A percentile compares a stretch with the other conserved stretches of the same genome.
These are phyloP conservation scores for Sideroxylon spinosum DNA, from an alignment of 179 eudicot species.

Conservation along the genomic window DNA sequence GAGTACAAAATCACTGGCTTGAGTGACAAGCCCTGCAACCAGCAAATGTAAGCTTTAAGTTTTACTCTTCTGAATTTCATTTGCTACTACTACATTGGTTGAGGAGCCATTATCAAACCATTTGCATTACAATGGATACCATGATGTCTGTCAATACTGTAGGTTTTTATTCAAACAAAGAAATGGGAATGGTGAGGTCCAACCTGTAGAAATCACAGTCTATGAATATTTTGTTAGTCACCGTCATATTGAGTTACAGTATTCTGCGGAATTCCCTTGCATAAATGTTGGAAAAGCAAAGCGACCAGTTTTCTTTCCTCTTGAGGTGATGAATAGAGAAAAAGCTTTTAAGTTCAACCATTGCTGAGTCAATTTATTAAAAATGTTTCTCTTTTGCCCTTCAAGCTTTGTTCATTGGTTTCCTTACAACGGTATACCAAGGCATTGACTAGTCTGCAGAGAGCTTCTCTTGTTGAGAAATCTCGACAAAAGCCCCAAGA, in stretches of 20 bases:
- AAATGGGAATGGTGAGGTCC: slow-evolving; percentile 33
- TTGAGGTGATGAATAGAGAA: slow-evolving; percentile 37
- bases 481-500: slow-evolving; percentile 65
- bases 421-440: slow-evolving; percentile 57
- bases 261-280: slow-evolving; percentile 54
- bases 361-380: not conserved
- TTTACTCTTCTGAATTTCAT: no score
- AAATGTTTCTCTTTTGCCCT: not conserved
- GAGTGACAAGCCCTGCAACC: slow-evolving; percentile 45
- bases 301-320: slow-evolving; percentile 47
- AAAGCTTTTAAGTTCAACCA: not conserved
- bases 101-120: no score
- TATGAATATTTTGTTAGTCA: slow-evolving; percentile 51
- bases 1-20: slow-evolving; percentile 46
- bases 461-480: slow-evolving; percentile 56
- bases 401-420: slow-evolving; percentile 49
- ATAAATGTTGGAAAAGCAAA: slow-evolving; percentile 62
- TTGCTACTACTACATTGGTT: no score
- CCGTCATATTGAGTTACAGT: slow-evolving; percentile 35
- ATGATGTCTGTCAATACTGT: not conserved
- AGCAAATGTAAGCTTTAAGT: slow-evolving; percentile 34
- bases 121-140: no score
- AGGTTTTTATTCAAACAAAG: slow-evolving; percentile 41
- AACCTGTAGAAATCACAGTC: slow-evolving; percentile 41
- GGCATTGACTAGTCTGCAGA: slow-evolving; percentile 36